Conservation (phyloP, 2,329 filamentous ascomycete genomes). For the Aspergillus fijiensis region DNA sequence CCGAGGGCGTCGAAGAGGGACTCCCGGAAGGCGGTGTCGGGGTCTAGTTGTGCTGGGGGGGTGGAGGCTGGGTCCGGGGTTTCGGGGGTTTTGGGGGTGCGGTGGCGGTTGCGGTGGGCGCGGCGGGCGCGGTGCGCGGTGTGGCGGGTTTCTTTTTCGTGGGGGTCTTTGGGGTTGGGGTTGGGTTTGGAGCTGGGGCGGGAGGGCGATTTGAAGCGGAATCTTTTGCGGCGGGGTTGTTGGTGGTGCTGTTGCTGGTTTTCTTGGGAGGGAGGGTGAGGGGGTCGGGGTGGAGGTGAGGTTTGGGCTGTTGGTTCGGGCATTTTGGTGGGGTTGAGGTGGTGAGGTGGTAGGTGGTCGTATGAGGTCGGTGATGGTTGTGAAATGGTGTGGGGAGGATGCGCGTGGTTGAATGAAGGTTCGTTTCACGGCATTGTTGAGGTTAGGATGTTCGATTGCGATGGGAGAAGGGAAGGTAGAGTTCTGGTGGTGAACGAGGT, state of each 20-base stretch:
- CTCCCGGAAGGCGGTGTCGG: conserved; percentile 80
- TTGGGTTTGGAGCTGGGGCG: conserved; percentile 12
- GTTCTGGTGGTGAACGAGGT: too few species aligned
- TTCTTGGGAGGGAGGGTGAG: neutral
- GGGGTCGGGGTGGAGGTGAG: neutral
- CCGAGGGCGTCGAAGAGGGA: conserved; percentile 96
- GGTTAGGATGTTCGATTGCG: too few species aligned
- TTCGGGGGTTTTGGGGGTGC: neutral
- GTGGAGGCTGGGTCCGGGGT: neutral
- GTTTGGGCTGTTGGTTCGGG: neutral
- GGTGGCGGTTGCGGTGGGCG: conserved; percentile 17
- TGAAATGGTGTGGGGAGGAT: too few species aligned
- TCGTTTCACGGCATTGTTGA: too few species aligned
- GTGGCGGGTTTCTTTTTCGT: conserved; percentile 11
- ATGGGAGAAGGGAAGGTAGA: too few species aligned
- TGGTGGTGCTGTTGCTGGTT: conserved; percentile 18
- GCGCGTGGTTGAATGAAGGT: too few species aligned
- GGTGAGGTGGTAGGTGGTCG: neutral
- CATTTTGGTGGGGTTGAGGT: neutral
- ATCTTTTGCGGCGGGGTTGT: conserved; percentile 27
- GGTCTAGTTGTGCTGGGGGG: conserved; percentile 40
- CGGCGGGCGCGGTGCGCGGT: neutral
- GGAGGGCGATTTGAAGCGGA: conserved; percentile 36
- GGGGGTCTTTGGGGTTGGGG: conserved; percentile 18
- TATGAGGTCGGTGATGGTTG: too few species aligned